phyloP scores from a whole-genome alignment of 768 basidiomycete species.

The Russula dissimulans region DNA sequence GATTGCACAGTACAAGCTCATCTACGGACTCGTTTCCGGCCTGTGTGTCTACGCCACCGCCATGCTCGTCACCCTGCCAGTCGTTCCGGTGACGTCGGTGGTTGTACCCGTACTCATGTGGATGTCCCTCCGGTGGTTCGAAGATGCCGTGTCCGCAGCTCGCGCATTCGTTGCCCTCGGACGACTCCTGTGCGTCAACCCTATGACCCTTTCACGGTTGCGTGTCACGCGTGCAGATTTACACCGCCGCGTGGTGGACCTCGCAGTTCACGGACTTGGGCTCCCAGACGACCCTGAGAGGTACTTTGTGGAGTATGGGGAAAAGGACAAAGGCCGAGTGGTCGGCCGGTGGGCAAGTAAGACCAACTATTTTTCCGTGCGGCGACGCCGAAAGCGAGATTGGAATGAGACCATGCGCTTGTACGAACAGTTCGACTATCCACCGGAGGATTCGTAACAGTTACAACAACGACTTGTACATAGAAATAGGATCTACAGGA shows the following conservation, averaged over 20 bases:
- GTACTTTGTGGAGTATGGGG: slow-evolving; percentile 50
- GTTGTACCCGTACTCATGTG: slow-evolving; percentile 75
- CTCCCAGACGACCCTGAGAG: slow-evolving; percentile 63
- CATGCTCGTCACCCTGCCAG: slow-evolving; percentile 51
- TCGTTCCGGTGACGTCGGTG: slow-evolving; percentile 46
- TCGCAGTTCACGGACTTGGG: slow-evolving; percentile 48
- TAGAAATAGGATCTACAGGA: neutral
- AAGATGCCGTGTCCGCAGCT: slow-evolving; percentile 72
- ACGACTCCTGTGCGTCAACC: slow-evolving; percentile 55
- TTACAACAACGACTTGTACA: slow-evolving; percentile 1
- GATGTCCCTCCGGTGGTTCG: slow-evolving; percentile 83
- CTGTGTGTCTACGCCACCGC: slow-evolving; percentile 52
- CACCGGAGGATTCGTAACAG: slow-evolving; percentile 38
- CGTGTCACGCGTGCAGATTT: slow-evolving; percentile 46
- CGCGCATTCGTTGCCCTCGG: slow-evolving; percentile 59
- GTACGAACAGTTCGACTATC: slow-evolving; percentile 79
- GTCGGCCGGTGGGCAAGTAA: slow-evolving; percentile 59
- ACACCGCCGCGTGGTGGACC: slow-evolving; percentile 54
- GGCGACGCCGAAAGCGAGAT: slow-evolving; percentile 70
- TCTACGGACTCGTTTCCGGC: slow-evolving; percentile 72
- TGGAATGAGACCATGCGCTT: slow-evolving; percentile 82
- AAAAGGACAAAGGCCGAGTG: slow-evolving; percentile 63
- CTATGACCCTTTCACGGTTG: slow-evolving; percentile 44
- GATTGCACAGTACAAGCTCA: slow-evolving; percentile 82
- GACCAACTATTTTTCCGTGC: slow-evolving; percentile 70